Percentiles rank a stretch among this genome's conserved stretches.
phyloP scores from a whole-genome alignment of 176 grass and related monocot species.

The Eleusine indica region DNA sequence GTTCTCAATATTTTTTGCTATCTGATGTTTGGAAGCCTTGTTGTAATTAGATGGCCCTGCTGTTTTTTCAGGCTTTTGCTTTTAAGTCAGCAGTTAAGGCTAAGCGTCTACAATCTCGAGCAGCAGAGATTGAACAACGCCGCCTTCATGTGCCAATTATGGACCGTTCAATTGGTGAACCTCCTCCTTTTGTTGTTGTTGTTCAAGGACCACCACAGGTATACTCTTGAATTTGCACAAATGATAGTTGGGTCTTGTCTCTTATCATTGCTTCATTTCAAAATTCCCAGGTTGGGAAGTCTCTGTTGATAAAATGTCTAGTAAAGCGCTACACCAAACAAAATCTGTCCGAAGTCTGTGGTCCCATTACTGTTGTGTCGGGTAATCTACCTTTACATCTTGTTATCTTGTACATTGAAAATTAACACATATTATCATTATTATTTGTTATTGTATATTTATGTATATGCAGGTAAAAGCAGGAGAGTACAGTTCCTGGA shows the following conservation, averaged over 20 bases:
- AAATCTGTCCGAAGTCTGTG: conserved; percentile 81
- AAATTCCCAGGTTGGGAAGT: conserved; percentile 83
- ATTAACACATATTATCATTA: conserved; percentile 23
- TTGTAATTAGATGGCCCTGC: conserved; percentile 27
- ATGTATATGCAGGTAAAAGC: conserved; percentile 67
- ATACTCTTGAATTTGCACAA: conserved; percentile 18
- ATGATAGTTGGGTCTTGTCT: conserved; percentile 18
- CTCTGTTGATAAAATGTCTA: conserved; percentile 81
- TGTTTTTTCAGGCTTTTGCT: conserved; percentile 78
- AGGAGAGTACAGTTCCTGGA: conserved; percentile 95
- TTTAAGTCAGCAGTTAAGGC: conserved; percentile 88
- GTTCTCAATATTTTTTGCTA: background rate
- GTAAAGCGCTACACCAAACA: conserved; percentile 97
- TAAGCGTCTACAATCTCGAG: conserved; percentile 76
- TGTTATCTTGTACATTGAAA: background rate
- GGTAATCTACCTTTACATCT: conserved; percentile 43
- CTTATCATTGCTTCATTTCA: conserved; percentile 31
- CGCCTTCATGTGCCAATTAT: conserved; percentile 84
- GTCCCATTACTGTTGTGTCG: conserved; percentile 96
- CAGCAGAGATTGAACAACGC: conserved; percentile 85
- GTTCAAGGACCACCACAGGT: conserved; percentile 95
- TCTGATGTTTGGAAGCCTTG: conserved; percentile 20
- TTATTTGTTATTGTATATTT: background rate
- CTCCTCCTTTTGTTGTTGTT: conserved; percentile 92
- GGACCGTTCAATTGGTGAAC: conserved; percentile 81